Evolutionary conservation across 768 basidiomycete genomes (phyloP).

Genomic region (Rhizopogon sp.): DNA sequence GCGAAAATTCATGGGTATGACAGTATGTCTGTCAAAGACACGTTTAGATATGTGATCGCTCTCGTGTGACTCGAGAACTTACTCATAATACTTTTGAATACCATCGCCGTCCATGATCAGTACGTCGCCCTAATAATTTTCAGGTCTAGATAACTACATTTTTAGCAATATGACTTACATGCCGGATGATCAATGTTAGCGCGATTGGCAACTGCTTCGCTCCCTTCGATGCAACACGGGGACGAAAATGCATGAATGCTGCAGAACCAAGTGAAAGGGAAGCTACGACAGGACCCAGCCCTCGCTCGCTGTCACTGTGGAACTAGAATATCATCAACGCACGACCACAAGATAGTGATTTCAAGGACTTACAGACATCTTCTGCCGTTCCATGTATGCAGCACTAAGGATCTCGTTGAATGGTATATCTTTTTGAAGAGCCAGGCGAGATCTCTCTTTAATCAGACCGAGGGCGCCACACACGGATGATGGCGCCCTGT

Average conservation of each 20-base stretch:
- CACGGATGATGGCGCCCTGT: slow-evolving; percentile 54
- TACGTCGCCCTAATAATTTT: slow-evolving; percentile 58
- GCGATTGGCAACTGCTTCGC: slow-evolving; percentile 27
- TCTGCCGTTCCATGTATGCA: slow-evolving; percentile 83
- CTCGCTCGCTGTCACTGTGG: slow-evolving; percentile 74
- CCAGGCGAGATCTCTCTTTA: slow-evolving; percentile 43
- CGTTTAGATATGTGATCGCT: slow-evolving; percentile 8
- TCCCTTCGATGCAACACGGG: slow-evolving; percentile 33
- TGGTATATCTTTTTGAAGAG: slow-evolving; percentile 31
- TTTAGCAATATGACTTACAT: slow-evolving; percentile 38
- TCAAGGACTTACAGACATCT: slow-evolving; percentile 62
- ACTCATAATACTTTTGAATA: slow-evolving; percentile 72
- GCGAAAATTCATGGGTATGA: slow-evolving; percentile 68
- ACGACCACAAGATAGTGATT: not conserved
- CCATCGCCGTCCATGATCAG: slow-evolving; percentile 71
- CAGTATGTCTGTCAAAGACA: slow-evolving; percentile 54
- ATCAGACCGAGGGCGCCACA: slow-evolving; percentile 55
- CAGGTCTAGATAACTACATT: slow-evolving; percentile 1
- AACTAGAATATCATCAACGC: slow-evolving; percentile 41
- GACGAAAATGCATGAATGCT: slow-evolving; percentile 77
- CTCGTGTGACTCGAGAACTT: slow-evolving; percentile 18
- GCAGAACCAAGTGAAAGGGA: slow-evolving; percentile 74
- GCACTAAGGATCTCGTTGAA: slow-evolving; percentile 83
- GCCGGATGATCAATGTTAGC: slow-evolving; percentile 57
- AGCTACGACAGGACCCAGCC: slow-evolving; percentile 68